These are phyloP conservation scores for Termitomyces sp. DNA, from an alignment of 768 basidiomycete species.

Conservation along the genomic window DNA sequence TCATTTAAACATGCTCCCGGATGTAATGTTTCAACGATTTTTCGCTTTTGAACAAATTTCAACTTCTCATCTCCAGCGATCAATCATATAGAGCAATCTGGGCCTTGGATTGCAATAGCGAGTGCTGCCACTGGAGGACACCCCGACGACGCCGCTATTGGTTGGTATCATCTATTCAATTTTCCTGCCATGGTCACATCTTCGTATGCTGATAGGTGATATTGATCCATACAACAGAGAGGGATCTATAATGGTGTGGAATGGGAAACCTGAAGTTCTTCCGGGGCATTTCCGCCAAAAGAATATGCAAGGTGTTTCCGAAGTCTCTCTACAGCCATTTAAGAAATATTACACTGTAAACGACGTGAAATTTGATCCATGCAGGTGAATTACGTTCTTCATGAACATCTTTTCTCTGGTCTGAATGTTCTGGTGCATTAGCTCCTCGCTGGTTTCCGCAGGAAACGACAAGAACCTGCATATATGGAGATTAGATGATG, in stretches of 20 bases:
- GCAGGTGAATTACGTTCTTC: slow-evolving; percentile 28
- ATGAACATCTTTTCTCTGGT: background rate
- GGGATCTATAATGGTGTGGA: slow-evolving; percentile 42
- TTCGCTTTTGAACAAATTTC: background rate
- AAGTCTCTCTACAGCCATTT: slow-evolving; percentile 17
- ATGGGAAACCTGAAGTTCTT: slow-evolving; percentile 16
- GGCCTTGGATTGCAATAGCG: slow-evolving; percentile 35
- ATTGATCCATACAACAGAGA: slow-evolving; percentile 39
- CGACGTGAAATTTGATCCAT: slow-evolving; percentile 51
- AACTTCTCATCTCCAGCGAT: slow-evolving; percentile 32
- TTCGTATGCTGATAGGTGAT: slow-evolving; percentile 16
- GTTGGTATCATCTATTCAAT: slow-evolving; percentile 13
- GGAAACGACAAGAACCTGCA: slow-evolving; percentile 40
- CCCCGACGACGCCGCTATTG: slow-evolving; percentile 23
- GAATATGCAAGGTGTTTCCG: background rate
- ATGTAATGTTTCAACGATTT: slow-evolving; percentile 19
- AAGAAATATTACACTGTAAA: slow-evolving; percentile 49
- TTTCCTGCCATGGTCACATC: background rate
- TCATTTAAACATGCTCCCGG: slow-evolving; percentile 41
- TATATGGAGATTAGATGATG: slow-evolving; percentile 32
- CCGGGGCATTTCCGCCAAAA: slow-evolving; percentile 17
- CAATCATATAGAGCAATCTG: slow-evolving; percentile 44
- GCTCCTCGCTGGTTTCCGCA: slow-evolving; percentile 39
- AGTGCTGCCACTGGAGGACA: slow-evolving; percentile 43
- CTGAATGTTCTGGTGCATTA: slow-evolving; percentile 13